A percentile compares a stretch with the other conserved stretches of the same genome.
These are phyloP conservation scores for Vitis rupestris DNA, from an alignment of 164 flowering plant genomes.

Conservation along the genomic window DNA sequence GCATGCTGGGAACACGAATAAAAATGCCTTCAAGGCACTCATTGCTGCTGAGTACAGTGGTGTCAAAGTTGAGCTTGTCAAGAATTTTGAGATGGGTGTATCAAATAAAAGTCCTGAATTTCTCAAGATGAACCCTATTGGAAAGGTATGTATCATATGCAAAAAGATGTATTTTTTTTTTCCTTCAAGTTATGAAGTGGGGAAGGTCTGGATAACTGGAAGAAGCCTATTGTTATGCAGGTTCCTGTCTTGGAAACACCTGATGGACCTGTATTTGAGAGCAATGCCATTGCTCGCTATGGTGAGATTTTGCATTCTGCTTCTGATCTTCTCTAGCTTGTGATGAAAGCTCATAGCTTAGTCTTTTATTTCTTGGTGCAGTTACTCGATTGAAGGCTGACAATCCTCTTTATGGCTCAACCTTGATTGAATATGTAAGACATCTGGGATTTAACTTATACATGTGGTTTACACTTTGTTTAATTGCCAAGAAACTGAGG, in stretches of 20 bases:
- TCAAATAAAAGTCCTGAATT: slow-evolving; percentile 66
- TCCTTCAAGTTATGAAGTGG: no score
- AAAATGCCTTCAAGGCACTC: slow-evolving; percentile 65
- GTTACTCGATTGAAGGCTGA: slow-evolving; percentile 68
- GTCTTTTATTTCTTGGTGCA: slow-evolving; percentile 28
- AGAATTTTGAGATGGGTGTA: slow-evolving; percentile 75
- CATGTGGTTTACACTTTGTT: neutral
- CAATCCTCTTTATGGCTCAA: slow-evolving; percentile 61
- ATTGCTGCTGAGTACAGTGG: slow-evolving; percentile 72
- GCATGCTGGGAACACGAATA: slow-evolving; percentile 54
- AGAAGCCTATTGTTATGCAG: slow-evolving; percentile 23
- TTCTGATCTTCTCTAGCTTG: neutral
- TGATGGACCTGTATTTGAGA: slow-evolving; percentile 77
- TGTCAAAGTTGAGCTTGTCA: slow-evolving; percentile 42
- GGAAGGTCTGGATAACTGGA: no score
- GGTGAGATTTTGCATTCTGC: slow-evolving; percentile 31
- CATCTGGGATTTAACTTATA: neutral
- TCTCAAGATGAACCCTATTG: slow-evolving; percentile 79
- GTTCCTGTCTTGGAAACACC: slow-evolving; percentile 81
- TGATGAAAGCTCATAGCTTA: neutral
- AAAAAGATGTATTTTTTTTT: neutral
- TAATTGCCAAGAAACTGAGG: neutral
- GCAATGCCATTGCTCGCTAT: slow-evolving; percentile 81
- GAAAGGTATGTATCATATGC: slow-evolving; percentile 44
- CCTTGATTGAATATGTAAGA: slow-evolving; percentile 70